Evolutionary conservation across 2,329 filamentous ascomycete genomes (phyloP), one percentile per base, ranked within the genome.

Genomic region (Macrophomina tecta): DNA sequence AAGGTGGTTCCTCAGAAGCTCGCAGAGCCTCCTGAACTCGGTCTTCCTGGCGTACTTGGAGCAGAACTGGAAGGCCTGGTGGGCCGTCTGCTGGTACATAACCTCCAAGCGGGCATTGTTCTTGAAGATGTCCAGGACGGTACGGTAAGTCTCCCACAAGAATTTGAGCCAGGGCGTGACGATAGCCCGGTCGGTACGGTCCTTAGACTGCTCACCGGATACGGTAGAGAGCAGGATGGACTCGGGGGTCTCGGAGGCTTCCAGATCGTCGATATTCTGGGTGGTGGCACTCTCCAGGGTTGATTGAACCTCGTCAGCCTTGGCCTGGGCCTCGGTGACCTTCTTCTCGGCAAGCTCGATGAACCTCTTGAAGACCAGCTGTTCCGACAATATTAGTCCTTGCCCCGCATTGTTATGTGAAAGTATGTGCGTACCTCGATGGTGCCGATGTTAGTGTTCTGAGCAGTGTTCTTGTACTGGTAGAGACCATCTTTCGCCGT

Each of bases 131-230:
- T 99, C 95, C 76, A 99, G 87, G 48, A 99, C 95, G 45, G 95
- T 99, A 69, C 95, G 91, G 85, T 99, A 99, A 16, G 95, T 97
- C 85, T 99, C 95, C 95, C 95, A 99, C 70, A 99, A 86, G 79
- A 99, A 99, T 85, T 99, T 99, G 76, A 99, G 88, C 95, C 95
- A 99, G 68, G 95, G 95, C 34, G 95, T 99, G 68, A 99, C 95
- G 75, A 99, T 96, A 77, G 95, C 95, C 75, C 95, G 91, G 84
- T 99, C 95, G 74, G 95, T 99, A 73, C 95, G 92, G 82, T 99
- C 95, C 78, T 92, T 91, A 69, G 94, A 97, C 82, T 98, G 94
- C 84, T 99, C 95, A 71, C 95, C 95, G 46, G 95, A 99, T 69
- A 99, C 95, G 64, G 95, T 99, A 70, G 95, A 96, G 55, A 99